These are phyloP conservation scores for Leptodermis oblonga DNA, from an alignment of 257 asterid species.

Conservation along the genomic window DNA sequence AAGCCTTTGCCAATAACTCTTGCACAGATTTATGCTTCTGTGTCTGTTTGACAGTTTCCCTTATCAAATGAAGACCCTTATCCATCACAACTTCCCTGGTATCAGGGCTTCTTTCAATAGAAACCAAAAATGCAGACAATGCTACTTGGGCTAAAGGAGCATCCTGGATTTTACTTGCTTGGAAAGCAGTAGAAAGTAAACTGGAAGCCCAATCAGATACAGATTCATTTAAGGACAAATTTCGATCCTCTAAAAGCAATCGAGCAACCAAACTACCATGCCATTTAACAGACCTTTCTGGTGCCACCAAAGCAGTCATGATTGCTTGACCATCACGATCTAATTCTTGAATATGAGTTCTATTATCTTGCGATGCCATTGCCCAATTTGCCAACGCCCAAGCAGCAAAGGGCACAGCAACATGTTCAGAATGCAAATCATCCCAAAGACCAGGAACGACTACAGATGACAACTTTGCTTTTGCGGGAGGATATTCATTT, in stretches of 20 bases:
- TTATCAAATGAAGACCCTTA: slow-evolving; percentile 82
- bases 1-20: slow-evolving; percentile 87
- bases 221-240: slow-evolving; percentile 71
- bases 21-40: slow-evolving; percentile 64
- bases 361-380: slow-evolving; percentile 84
- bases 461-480: slow-evolving; percentile 46
- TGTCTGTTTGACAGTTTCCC: slow-evolving; percentile 79
- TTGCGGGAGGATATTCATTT: slow-evolving; percentile 39
- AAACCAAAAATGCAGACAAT: slow-evolving; percentile 75
- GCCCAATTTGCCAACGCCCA: slow-evolving; percentile 99
- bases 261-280: slow-evolving; percentile 94
- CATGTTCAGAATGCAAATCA: slow-evolving; percentile 92
- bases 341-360: slow-evolving; percentile 86
- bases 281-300: slow-evolving; percentile 99
- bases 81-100: slow-evolving; percentile 77
- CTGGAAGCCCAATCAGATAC: slow-evolving; percentile 88
- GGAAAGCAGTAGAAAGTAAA: slow-evolving; percentile 83
- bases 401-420: slow-evolving; percentile 97
- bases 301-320: slow-evolving; percentile 87
- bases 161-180: slow-evolving; percentile 88
- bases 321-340: slow-evolving; percentile 87
- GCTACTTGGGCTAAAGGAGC: slow-evolving; percentile 74
- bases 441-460: slow-evolving; percentile 99
- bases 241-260: slow-evolving; percentile 75
- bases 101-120: slow-evolving; percentile 77